Percentiles rank a stretch among this genome's conserved stretches.
Conservation (phyloP, 2,329 filamentous ascomycete genomes). For the Alternaria consortialis region DNA sequence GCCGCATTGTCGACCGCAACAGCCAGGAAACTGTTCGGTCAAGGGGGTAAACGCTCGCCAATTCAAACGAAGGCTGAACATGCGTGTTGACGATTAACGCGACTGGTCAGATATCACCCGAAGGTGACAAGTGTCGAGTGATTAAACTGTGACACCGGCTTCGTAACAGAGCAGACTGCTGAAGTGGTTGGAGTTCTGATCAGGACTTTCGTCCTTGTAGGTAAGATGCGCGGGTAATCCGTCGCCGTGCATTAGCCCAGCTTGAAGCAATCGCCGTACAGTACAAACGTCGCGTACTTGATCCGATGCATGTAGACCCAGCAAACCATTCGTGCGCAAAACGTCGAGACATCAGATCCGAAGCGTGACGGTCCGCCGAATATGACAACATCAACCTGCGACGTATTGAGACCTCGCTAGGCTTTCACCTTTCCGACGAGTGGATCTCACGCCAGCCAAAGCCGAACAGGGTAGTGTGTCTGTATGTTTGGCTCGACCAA, state of each 20-base stretch:
- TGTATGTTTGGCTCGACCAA: conserved; percentile 56
- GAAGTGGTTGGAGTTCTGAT: conserved; percentile 56
- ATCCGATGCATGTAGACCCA: conserved; percentile 36
- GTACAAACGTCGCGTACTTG: conserved; percentile 36
- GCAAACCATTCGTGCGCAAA: conserved; percentile 9
- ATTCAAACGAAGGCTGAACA: conserved; percentile 61
- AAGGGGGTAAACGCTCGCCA: conserved; percentile 65
- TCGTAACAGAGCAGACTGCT: conserved; percentile 49
- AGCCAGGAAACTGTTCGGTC: conserved; percentile 32
- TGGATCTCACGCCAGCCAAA: conserved; percentile 54
- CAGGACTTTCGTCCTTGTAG: conserved; percentile 49
- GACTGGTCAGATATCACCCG: conserved; percentile 66
- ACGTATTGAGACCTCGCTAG: conserved; percentile 63
- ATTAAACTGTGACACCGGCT: conserved; percentile 60
- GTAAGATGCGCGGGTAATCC: conserved; percentile 62
- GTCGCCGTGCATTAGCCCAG: conserved; percentile 27
- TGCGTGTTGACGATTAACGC: conserved; percentile 71
- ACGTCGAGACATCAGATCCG: conserved; percentile 39
- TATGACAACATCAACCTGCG: conserved; percentile 39
- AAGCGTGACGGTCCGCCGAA: conserved; percentile 52
- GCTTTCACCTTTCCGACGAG: conserved; percentile 66
- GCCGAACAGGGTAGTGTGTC: conserved; percentile 46
- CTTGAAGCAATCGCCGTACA: conserved; percentile 21
- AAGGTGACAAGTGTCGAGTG: conserved; percentile 58
- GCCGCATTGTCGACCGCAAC: conserved; percentile 66